These are phyloP conservation scores for Pseudozyma hubeiensis DNA, from an alignment of 1,284 basidiomycete genomes.

Conservation along the genomic window DNA sequence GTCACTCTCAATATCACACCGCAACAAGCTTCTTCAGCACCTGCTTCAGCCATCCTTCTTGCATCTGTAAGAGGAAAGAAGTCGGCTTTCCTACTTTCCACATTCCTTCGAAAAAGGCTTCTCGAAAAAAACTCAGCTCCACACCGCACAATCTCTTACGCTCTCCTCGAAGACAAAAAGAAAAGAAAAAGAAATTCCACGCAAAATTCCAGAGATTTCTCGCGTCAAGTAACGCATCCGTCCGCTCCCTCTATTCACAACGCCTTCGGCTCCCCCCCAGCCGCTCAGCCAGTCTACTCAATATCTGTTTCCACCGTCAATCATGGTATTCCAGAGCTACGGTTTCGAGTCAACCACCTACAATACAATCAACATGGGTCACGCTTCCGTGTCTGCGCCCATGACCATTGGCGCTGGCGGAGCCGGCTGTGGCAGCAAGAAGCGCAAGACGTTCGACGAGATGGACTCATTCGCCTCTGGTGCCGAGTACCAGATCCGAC, in stretches of 20 bases:
- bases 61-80: neutral
- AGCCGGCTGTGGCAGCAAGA: slow-evolving; percentile 20
- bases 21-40: neutral
- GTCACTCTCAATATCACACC: slow-evolving; percentile 9
- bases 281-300: too few relatives aligned
- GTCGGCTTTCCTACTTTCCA: neutral
- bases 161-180: slow-evolving; percentile 1
- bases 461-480: slow-evolving; percentile 13
- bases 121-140: slow-evolving; percentile 2
- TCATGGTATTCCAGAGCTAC: slow-evolving; percentile 43
- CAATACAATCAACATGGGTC: slow-evolving; percentile 34
- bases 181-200: slow-evolving; percentile 14
- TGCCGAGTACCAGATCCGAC: slow-evolving; percentile 19
- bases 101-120: neutral
- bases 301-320: neutral
- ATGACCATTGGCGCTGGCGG: slow-evolving; percentile 1
- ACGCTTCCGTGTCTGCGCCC: slow-evolving; percentile 9
- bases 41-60: neutral
- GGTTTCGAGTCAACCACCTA: slow-evolving; percentile 22
- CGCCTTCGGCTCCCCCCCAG: too few relatives aligned
- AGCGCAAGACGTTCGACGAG: slow-evolving; percentile 44
- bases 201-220: slow-evolving; percentile 6
- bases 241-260: slow-evolving; percentile 2
- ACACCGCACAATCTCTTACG: neutral
- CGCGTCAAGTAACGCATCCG: slow-evolving; percentile 33